phyloP scores from a whole-genome alignment of 352 stramenopile genomes.

The Halophytophthora batemanensis region DNA sequence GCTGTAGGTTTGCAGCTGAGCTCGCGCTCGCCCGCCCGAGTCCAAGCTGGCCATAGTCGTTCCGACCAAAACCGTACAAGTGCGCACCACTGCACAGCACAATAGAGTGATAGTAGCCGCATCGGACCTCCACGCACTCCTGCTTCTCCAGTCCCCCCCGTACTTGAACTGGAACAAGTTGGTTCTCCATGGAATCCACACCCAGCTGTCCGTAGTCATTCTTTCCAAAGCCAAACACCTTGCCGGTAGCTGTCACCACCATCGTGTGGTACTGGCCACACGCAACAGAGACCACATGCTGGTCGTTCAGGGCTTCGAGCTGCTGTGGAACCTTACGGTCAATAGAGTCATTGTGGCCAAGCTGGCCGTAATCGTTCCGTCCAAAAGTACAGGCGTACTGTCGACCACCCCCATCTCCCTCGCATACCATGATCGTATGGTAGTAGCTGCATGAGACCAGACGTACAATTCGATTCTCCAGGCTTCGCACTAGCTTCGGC shows the following conservation, averaged over 20 bases:
- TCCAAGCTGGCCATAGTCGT: constrained; percentile 93
- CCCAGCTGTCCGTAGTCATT: constrained; percentile 94
- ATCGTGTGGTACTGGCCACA: constrained; percentile 93
- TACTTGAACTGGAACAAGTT: constrained; percentile 54
- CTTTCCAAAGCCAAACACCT: constrained; percentile 87
- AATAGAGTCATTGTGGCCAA: constrained; percentile 87
- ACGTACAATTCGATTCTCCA: constrained; percentile 63
- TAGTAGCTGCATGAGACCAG: constrained; percentile 93
- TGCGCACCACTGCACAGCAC: constrained; percentile 64
- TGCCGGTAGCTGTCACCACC: constrained; percentile 62
- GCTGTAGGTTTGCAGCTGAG: constrained; percentile 43
- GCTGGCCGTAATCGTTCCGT: constrained; percentile 91
- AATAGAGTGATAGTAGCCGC: constrained; percentile 92
- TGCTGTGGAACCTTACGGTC: constrained; percentile 84
- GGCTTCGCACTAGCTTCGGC: constrained; percentile 72
- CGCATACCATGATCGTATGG: constrained; percentile 85
- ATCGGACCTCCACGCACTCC: constrained; percentile 75
- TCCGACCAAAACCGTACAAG: constrained; percentile 88
- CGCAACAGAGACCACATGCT: constrained; percentile 70
- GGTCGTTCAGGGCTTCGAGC: constrained; percentile 56
- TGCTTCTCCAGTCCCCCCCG: constrained; percentile 58
- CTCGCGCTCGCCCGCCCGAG: constrained; percentile 49
- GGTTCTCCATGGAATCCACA: constrained; percentile 68
- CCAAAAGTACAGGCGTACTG: constrained; percentile 85
- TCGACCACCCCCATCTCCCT: constrained; percentile 22